These are phyloP conservation scores for Leccinum boreale DNA, from an alignment of 768 basidiomycete species.

Conservation along the genomic window DNA sequence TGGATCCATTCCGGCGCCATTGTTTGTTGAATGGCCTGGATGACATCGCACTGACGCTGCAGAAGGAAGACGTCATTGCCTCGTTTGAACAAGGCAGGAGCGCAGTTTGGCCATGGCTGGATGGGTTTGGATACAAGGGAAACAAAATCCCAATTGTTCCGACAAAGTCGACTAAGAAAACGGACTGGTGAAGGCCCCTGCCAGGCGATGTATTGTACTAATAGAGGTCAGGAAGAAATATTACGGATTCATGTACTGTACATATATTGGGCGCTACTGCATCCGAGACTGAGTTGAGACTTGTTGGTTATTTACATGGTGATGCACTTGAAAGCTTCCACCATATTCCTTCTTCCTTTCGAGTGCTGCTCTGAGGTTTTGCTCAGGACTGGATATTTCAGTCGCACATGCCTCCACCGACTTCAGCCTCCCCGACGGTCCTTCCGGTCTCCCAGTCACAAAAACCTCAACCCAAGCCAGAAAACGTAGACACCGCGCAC, in stretches of 20 bases:
- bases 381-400: background rate
- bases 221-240: background rate
- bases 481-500: conserved; percentile 4
- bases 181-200: conserved; percentile 60
- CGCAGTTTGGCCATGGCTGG: conserved; percentile 90
- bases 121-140: conserved; percentile 89
- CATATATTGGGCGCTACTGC: conserved; percentile 5
- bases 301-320: conserved; percentile 6
- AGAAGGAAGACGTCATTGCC: conserved; percentile 68
- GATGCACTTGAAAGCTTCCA: conserved; percentile 1
- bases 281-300: conserved; percentile 14
- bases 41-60: conserved; percentile 93
- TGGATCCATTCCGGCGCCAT: conserved; percentile 89
- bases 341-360: background rate
- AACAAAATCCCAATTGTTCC: conserved; percentile 62
- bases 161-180: conserved; percentile 43
- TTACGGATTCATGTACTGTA: background rate
- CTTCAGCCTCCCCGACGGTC: conserved; percentile 10
- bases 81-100: conserved; percentile 78
- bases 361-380: background rate
- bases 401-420: conserved; percentile 16
- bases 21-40: conserved; percentile 95
- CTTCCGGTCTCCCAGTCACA: conserved; percentile 13
- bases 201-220: background rate
- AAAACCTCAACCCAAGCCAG: conserved; percentile 14